Evolutionary conservation across 371 early-diverging fungal species (phyloP), one percentile per base, ranked within the genome.

Genomic region (Racocetra persica): DNA sequence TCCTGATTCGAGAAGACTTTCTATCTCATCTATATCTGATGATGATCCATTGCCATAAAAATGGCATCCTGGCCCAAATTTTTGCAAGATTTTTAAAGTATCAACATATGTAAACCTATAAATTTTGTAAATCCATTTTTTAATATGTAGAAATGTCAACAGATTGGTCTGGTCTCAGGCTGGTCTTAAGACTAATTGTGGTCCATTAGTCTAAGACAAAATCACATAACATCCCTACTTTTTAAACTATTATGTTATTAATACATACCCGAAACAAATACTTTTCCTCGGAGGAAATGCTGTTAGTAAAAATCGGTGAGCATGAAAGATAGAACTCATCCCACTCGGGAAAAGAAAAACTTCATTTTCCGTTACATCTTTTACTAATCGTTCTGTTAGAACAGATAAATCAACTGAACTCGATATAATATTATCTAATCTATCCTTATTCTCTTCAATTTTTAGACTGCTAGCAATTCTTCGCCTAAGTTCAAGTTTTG

Each of bases 321-420:
- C 92, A 80, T 94, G 92, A 83, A 90, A 98, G 63, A 98, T 96
- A 2, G 98, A 95, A 66, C 93, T 91, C 98, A 98, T 98, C 22
- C 98, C 98, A 51, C 91, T 91, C 13, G 97, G 92, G 80, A 91
- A 94, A 71, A 98, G 87, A 81, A 88, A 97, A 16, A 98, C 98
- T 80, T 98, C 94, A 32, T 92, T 84, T 69, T 94, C 90, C 0
- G 90, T 85, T 45, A 94, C 83, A 20, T 90, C 90, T 13, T 82
- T 83, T 57, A 88, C 86, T 49, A 86, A 87, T 84, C 92, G 86
- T 62, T 84, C 85, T 77, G 84, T 83, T 16, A 54, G 14, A 45
- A 45, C 49, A 32, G 77, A 66, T 45, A 82, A 82, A 18, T 74
- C 52, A n/a, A n/a, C n/a, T n/a, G n/a, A n/a, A n/a, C n/a, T n/a